Base-by-base conservation (phyloP, 352 stramenopile species). In the Peronospora tabacina region DNA sequence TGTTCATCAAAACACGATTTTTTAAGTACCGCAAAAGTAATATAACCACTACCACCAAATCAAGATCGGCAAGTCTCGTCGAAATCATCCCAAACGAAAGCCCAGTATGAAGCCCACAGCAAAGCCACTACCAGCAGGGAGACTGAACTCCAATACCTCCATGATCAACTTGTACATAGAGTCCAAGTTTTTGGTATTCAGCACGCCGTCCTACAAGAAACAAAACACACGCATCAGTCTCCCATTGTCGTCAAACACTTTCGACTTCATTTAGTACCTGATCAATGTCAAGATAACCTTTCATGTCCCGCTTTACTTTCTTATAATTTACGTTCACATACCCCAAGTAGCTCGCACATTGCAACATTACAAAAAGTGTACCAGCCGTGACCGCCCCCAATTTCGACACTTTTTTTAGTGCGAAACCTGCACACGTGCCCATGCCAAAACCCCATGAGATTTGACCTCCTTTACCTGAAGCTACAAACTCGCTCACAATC, bases 251-350 rank as follows among this genome's bases (percentile, higher is more conserved):
- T 28, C 16, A 52, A 15, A 15, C 10, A 43, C 2, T 24, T 41
- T 10, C 15, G 10, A 20, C n/a, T 3, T 7, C 11, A 28, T 28
- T 8, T 17, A 5, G 0, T 48, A 90, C 80, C 72, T 92, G 75
- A 58, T 90, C 87, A 26, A 88, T 68, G 38, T 96, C 82, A 20
- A 94, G 62, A 36, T 80, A 73, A 19, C 57, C 66, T 51, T 70
- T 75, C 22, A 90, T 39, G 51, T 95, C 81, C 5, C 81, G 66
- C 58, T 90, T 68, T 38, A 98, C 59, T 58, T 97, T 95, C 44
- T 85, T 77, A 75, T 95, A 96, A 67, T 98, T 75, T 15, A 98
- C 78, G 47, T 89, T 58, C 40, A 98, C 77, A 55, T 97, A 97
- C 22, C 88, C 91, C 24, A 69, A 77, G 60, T 93, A 96, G 32